Base-by-base conservation (phyloP, 805 yeast genomes). In the Ogataea pini region DNA sequence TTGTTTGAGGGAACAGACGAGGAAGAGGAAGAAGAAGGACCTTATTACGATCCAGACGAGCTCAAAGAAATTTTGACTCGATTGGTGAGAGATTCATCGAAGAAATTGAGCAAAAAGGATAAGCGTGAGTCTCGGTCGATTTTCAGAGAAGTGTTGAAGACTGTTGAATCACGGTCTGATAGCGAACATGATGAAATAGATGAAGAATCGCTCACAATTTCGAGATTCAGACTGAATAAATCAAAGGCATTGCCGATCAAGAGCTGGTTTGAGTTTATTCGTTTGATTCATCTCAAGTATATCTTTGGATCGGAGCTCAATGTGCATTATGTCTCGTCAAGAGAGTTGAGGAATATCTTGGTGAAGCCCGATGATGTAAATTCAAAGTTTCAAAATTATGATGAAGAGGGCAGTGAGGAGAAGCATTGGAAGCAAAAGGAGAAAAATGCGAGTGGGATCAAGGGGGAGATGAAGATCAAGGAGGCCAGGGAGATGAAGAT, bases 31-130 rank as follows among this genome's bases (percentile, higher is more conserved):
- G 76, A 65, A 50, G 72, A 73, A 51, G 70, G 73, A 1, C 86
- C 86, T 2, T 80, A 78, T 60, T 68, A 72, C 46, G 84, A 82
- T 52, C 75, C 73, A 27, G 81, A 75, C 42, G 76, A 75, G 20
- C 57, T 82, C 8, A 61, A 69, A 25, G 58, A 64, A 17, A 69
- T 69, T 3, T 61, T 79, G 25, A 68, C 70, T 20, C 65, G 72
- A 29, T 67, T 83, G 36, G 67, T 78, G 1, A 75, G 72, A 36
- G 74, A 78, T 18, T 78, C 86, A 0, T 70, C 83, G 4, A 82
- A 82, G 49, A 78, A 73, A 44, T 60, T 82, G 3, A 77, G 84
- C 22, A 85, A 85, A 55, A 80, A 78, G 58, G 87, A 82, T 51
- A 83, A 80, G 61, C 77, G 76, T 50, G 81, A 77, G 32, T 71